phyloP scores from a whole-genome alignment of 441 rosid species.

The Brassica hybrid region DNA sequence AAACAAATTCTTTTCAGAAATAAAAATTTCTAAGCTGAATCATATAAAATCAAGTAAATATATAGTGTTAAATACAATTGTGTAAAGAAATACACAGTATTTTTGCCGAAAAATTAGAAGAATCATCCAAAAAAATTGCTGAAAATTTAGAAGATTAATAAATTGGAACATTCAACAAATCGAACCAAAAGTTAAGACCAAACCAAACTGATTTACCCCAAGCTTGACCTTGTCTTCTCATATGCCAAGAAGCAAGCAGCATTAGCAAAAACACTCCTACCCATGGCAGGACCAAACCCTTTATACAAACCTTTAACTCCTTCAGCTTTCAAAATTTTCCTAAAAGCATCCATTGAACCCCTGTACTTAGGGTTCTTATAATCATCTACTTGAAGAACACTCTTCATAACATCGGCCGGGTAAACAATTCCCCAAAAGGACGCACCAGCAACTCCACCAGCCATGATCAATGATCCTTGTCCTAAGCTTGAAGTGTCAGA shows the following conservation, averaged over 20 bases:
- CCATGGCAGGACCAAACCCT: conserved; percentile 97
- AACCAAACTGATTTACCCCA: too few species aligned
- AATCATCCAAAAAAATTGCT: too few species aligned
- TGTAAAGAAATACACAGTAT: too few species aligned
- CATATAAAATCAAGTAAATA: not conserved
- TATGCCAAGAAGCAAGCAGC: conserved; percentile 96
- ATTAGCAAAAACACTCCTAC: conserved; percentile 89
- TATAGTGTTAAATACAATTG: too few species aligned
- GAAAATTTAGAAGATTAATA: too few species aligned
- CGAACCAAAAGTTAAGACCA: too few species aligned
- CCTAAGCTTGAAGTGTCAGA: conserved; percentile 85
- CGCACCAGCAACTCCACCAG: conserved; percentile 93
- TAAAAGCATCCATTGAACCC: conserved; percentile 78
- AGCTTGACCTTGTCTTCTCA: too few species aligned
- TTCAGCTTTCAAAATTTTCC: conserved; percentile 73
- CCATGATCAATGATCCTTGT: conserved; percentile 75
- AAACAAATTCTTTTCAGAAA: not conserved
- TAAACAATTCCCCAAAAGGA: conserved; percentile 81
- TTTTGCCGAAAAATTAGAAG: too few species aligned
- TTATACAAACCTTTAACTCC: conserved; percentile 88
- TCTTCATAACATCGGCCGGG: conserved; percentile 93
- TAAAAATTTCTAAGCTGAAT: not conserved
- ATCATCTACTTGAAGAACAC: conserved; percentile 91
- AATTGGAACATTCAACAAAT: too few species aligned
- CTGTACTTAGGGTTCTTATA: conserved; percentile 74